A percentile compares a stretch with the other conserved stretches of the same genome.
phyloP scores from a whole-genome alignment of 805 yeast genomes.

The Isabelozyma heimii region DNA sequence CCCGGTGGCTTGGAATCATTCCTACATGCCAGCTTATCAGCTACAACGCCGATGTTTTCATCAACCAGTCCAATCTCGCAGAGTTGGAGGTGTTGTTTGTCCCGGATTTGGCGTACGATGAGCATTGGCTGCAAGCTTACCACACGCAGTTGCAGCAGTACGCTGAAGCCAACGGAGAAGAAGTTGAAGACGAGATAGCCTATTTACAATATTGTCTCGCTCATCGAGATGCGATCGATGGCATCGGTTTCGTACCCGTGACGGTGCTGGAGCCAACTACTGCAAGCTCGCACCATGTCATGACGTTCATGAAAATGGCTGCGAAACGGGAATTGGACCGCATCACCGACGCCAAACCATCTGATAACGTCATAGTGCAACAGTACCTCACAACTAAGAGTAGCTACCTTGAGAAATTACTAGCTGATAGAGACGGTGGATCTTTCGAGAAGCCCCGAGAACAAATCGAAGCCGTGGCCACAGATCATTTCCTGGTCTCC shows the following conservation, averaged over 20 bases:
- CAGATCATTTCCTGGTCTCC: background rate
- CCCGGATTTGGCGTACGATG: background rate
- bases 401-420: background rate
- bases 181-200: background rate
- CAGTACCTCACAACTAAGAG: background rate
- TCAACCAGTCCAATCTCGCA: background rate
- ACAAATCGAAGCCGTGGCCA: background rate
- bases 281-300: background rate
- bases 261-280: background rate
- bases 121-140: background rate
- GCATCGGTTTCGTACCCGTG: background rate
- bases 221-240: background rate
- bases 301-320: background rate
- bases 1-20: background rate
- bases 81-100: background rate
- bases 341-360: background rate
- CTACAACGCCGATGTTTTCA: background rate
- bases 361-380: background rate
- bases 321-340: background rate
- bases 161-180: background rate
- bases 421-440: background rate
- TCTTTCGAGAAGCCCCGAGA: background rate
- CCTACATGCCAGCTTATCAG: background rate
- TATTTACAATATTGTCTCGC: background rate
- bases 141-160: background rate